These are phyloP conservation scores for Yarrowia divulgata DNA, from an alignment of 805 yeast genomes.

Conservation along the genomic window DNA sequence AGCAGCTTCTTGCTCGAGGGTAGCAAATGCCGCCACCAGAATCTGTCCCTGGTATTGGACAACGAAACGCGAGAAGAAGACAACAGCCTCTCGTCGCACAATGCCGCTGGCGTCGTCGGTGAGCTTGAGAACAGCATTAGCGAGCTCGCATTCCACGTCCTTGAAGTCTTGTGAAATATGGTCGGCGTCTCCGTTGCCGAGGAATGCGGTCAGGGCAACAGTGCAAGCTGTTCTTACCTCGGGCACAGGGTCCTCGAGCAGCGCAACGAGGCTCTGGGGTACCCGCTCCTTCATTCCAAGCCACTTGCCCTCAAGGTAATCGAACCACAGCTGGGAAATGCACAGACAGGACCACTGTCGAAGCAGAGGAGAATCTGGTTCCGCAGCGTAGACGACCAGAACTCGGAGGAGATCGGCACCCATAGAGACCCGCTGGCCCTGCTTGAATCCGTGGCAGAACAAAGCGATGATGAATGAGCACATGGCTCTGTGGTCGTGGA, in stretches of 20 bases:
- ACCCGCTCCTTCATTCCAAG: slow-evolving; percentile 71
- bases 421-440: slow-evolving; percentile 82
- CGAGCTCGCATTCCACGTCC: slow-evolving; percentile 59
- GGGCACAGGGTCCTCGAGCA: slow-evolving; percentile 88
- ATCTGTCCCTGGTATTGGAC: slow-evolving; percentile 74
- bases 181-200: slow-evolving; percentile 53
- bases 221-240: slow-evolving; percentile 90
- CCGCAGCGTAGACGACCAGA: slow-evolving; percentile 67
- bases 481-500: slow-evolving; percentile 85
- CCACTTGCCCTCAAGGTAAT: slow-evolving; percentile 76
- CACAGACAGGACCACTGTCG: slow-evolving; percentile 92
- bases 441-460: slow-evolving; percentile 78
- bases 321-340: slow-evolving; percentile 76
- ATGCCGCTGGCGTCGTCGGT: slow-evolving; percentile 89
- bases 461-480: slow-evolving; percentile 88
- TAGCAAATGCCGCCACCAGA: slow-evolving; percentile 84
- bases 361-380: slow-evolving; percentile 81
- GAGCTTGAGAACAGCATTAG: slow-evolving; percentile 69
- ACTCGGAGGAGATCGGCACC: slow-evolving; percentile 74
- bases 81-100: slow-evolving; percentile 84
- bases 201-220: slow-evolving; percentile 71
- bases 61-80: slow-evolving; percentile 77
- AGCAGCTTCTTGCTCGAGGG: slow-evolving; percentile 79
- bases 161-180: slow-evolving; percentile 35
- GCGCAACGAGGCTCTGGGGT: slow-evolving; percentile 60